These are phyloP conservation scores for Agrocybe chaxingu DNA, from an alignment of 768 basidiomycete genomes.

Conservation along the genomic window DNA sequence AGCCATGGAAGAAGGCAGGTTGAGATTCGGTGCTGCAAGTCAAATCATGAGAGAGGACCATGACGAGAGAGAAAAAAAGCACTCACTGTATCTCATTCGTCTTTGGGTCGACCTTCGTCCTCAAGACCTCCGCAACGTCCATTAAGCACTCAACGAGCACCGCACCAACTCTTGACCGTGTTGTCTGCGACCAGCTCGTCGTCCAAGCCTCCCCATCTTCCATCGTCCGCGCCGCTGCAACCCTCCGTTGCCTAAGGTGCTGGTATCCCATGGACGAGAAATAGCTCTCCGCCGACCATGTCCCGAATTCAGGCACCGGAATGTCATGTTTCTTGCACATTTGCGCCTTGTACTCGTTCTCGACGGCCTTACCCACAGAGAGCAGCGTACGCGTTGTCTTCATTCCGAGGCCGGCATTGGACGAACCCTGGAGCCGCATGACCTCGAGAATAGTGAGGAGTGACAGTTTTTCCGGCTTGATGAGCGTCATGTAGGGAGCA, in stretches of 20 bases:
- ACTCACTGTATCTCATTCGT: slow-evolving; percentile 64
- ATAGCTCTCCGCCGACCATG: slow-evolving; percentile 32
- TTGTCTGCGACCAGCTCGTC: slow-evolving; percentile 77
- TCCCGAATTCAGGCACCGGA: slow-evolving; percentile 36
- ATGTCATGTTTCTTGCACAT: slow-evolving; percentile 69
- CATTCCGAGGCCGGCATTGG: slow-evolving; percentile 82
- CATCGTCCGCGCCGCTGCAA: slow-evolving; percentile 63
- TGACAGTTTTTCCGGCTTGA: slow-evolving; percentile 77
- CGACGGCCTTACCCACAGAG: slow-evolving; percentile 77
- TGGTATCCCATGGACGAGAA: slow-evolving; percentile 62
- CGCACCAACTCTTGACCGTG: slow-evolving; percentile 76
- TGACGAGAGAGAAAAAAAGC: not conserved
- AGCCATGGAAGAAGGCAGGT: slow-evolving; percentile 87
- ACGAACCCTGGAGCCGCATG: slow-evolving; percentile 75
- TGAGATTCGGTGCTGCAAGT: slow-evolving; percentile 65
- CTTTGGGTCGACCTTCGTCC: slow-evolving; percentile 52
- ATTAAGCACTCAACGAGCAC: slow-evolving; percentile 82
- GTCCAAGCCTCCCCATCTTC: slow-evolving; percentile 70
- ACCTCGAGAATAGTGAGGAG: slow-evolving; percentile 87
- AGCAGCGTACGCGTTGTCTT: slow-evolving; percentile 84
- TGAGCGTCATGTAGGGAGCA: slow-evolving; percentile 68
- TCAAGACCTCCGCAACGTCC: slow-evolving; percentile 74
- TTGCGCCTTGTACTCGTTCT: slow-evolving; percentile 87
- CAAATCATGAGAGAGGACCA: slow-evolving; percentile 6
- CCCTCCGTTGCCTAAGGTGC: slow-evolving; percentile 58